Evolutionary conservation across 257 asterid genomes (phyloP).

Genomic region (Avicennia marina): DNA sequence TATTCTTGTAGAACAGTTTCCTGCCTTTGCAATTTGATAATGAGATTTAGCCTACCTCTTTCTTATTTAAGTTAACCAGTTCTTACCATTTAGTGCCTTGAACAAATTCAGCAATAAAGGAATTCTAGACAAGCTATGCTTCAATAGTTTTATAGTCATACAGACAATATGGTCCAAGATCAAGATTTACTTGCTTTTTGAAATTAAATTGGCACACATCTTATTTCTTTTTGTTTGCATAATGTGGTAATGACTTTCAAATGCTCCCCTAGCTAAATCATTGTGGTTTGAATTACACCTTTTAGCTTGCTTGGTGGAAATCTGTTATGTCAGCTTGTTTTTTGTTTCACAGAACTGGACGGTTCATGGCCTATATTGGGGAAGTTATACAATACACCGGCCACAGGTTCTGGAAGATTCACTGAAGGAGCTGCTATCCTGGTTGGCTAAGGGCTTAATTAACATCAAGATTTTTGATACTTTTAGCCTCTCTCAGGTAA

Average conservation of each 20-base stretch:
- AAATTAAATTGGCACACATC: background rate
- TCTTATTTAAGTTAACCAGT: no score
- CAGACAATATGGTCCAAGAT: background rate
- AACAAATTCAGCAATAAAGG: no score
- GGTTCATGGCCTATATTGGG: conserved; percentile 92
- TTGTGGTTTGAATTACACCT: background rate
- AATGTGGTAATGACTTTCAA: background rate
- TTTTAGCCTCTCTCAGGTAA: conserved; percentile 62
- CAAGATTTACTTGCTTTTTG: background rate
- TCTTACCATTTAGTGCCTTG: no score
- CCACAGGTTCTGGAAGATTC: conserved; percentile 75
- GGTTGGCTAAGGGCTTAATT: conserved; percentile 73
- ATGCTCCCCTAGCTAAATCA: background rate
- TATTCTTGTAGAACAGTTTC: background rate
- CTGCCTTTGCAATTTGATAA: no score
- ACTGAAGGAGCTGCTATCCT: conserved; percentile 71
- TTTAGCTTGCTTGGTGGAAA: background rate
- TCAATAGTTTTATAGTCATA: background rate
- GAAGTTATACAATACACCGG: conserved; percentile 67
- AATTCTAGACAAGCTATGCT: background rate
- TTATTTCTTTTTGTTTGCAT: background rate
- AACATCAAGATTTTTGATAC: conserved; percentile 67
- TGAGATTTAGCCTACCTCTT: no score
- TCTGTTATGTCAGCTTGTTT: background rate
- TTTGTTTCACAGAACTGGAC: conserved; percentile 76